Evolutionary conservation across 768 basidiomycete genomes (phyloP).

Genomic region (Amanita molliuscula): DNA sequence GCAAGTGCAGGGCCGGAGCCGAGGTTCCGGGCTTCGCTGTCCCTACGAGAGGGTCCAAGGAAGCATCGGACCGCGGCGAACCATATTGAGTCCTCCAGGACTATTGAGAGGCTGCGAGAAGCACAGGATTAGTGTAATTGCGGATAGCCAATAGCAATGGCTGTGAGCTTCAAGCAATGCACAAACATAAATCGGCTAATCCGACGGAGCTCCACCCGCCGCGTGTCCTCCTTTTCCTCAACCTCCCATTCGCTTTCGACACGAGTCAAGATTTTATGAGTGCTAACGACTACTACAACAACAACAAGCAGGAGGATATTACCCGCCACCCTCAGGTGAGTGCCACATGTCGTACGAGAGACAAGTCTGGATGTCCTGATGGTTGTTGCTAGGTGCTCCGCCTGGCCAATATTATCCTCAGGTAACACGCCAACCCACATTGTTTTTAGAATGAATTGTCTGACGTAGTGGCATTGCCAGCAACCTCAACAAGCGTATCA

Average conservation of each 20-base stretch:
- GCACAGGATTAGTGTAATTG: not conserved
- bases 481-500: constrained; percentile 68
- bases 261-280: constrained; percentile 35
- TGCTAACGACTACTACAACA: constrained; percentile 65
- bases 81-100: not conserved
- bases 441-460: not conserved
- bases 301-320: constrained; percentile 34
- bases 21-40: not conserved
- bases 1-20: not conserved
- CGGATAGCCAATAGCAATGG: not conserved
- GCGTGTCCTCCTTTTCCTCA: constrained; percentile 9
- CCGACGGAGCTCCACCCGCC: constrained; percentile 7
- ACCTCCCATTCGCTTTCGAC: not conserved
- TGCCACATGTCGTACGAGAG: not conserved
- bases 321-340: constrained; percentile 26
- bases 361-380: not conserved
- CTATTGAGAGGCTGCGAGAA: not conserved
- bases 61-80: not conserved
- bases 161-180: constrained; percentile 13
- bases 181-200: constrained; percentile 20
- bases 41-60: not conserved
- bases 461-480: constrained; percentile 46
- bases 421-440: constrained; percentile 15
- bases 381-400: constrained; percentile 30
- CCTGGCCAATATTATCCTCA: constrained; percentile 62